These are phyloP conservation scores for Bruguiera parviflora DNA, from an alignment of 345 rosid genomes.

Conservation along the genomic window DNA sequence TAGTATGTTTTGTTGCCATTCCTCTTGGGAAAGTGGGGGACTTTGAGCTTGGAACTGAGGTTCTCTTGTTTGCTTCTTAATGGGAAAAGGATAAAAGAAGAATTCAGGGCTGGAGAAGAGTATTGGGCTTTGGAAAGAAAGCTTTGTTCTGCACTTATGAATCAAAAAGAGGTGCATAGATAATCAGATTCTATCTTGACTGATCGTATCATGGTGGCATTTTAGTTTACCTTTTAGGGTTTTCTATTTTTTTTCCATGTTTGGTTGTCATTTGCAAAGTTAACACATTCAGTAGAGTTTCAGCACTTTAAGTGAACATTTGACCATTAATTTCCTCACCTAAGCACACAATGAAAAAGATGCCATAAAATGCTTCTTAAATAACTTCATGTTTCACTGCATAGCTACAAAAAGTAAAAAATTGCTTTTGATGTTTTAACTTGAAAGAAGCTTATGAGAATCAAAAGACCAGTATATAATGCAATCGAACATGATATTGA, in stretches of 20 bases:
- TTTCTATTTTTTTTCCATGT: too few relatives aligned
- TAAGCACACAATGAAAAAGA: not conserved
- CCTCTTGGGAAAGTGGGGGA: not conserved
- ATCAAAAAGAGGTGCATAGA: constrained; percentile 42
- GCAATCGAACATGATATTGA: too few relatives aligned
- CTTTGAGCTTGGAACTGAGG: constrained; percentile 2
- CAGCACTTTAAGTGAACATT: too few relatives aligned
- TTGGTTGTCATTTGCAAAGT: too few relatives aligned
- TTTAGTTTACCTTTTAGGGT: too few relatives aligned
- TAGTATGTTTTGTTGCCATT: not conserved
- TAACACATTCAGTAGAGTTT: too few relatives aligned
- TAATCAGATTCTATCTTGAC: not conserved
- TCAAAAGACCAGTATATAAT: too few relatives aligned
- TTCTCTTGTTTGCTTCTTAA: constrained; percentile 6
- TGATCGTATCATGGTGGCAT: not conserved
- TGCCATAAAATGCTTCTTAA: not conserved
- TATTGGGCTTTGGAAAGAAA: constrained; percentile 90
- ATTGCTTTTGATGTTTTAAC: too few relatives aligned
- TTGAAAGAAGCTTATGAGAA: too few relatives aligned
- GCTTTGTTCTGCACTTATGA: constrained; percentile 62
- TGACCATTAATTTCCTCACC: not conserved
- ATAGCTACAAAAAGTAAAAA: not conserved
- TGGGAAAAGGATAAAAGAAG: constrained; percentile 55
- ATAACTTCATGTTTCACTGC: not conserved
- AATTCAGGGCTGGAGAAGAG: constrained; percentile 66